Evolutionary conservation across 225 moss, liverwort and hornwort species (phyloP), one percentile per base, ranked within the genome.

Genomic region (Lunularia cruciata): DNA sequence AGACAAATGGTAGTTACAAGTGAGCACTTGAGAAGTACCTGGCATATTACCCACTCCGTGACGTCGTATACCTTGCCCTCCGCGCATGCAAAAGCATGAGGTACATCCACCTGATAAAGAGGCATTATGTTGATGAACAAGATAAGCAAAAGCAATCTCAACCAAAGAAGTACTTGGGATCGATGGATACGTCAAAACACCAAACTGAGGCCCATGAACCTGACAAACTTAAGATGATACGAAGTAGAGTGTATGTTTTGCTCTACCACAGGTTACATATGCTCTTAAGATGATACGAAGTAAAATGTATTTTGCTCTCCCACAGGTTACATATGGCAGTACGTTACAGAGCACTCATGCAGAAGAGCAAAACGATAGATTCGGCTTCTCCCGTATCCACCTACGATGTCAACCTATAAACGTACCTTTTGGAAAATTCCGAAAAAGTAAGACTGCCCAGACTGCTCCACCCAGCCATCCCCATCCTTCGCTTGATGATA

Each of bases 391-490:
- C 32, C 7, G n/a, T 27, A 64, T 8, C 43, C 48, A n/a, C 12
- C 30, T 14, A 46, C 65, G 43, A 30, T 22, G 6, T 0, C 6
- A 3, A 27, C 23, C 36, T 33, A 33, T 14, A 8, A 27, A 54
- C 36, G 1, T 60, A 92, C 95, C 95, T 92, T 95, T 27, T 88
- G 95, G 73, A 95, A 88, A 31, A 95, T 83, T 59, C 95, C 95
- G 62, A 95, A 92, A 69, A 95, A 92, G 72, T 90, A 82, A 25
- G 90, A 81, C 68, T 87, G 88, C 60, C 92, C 86, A 75, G 83
- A 88, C 63, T 95, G 95, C 72, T 95, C 95, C 57, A 95, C 87
- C 95, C 95, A 95, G 65, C 95, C 95, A 81, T 95, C 92, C 43
- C 95, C 90, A 76, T 95, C 95, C 78, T 90, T 95, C 33, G 95